Evolutionary conservation across 352 stramenopile genomes (phyloP).

Genomic region (Phytopythium chamaehyphon): DNA sequence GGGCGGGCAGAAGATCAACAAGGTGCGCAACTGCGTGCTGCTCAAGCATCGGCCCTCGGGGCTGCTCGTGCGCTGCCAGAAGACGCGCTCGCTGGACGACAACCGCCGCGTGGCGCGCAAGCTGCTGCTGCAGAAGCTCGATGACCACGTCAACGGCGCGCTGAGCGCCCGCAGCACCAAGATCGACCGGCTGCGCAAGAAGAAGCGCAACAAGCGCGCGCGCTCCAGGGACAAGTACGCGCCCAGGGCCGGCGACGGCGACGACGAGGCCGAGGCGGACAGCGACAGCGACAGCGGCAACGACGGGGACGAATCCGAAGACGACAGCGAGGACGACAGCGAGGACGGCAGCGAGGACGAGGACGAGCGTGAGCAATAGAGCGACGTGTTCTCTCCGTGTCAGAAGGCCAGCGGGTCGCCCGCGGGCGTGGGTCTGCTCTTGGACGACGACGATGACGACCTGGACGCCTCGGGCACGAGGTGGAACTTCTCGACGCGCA

Average conservation of each 20-base stretch:
- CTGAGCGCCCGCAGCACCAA: conserved; percentile 58
- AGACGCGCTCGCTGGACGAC: conserved; percentile 75
- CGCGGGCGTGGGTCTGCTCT: conserved; percentile 7
- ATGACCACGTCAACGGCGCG: conserved; percentile 65
- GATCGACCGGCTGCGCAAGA: conserved; percentile 61
- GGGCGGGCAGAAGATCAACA: conserved; percentile 91
- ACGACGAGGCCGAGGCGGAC: conserved; percentile 9
- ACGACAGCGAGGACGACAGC: conserved; percentile 9
- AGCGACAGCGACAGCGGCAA: conserved; percentile 7
- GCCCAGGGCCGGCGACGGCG: background rate
- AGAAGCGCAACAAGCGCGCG: conserved; percentile 52
- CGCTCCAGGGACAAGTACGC: conserved; percentile 64
- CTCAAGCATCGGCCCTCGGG: conserved; percentile 81
- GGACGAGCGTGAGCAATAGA: background rate
- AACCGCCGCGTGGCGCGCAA: conserved; percentile 74
- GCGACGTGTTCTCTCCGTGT: background rate
- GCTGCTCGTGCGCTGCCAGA: conserved; percentile 71
- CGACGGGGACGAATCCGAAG: conserved; percentile 6
- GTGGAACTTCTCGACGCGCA: conserved; percentile 81
- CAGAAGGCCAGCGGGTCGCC: conserved; percentile 23
- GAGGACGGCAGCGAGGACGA: conserved; percentile 11
- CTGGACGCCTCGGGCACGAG: conserved; percentile 59
- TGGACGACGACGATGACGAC: conserved; percentile 1
- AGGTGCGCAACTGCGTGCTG: conserved; percentile 87
- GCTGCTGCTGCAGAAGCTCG: conserved; percentile 66